Evolutionary conservation across 2,329 filamentous ascomycete species (phyloP).

Genomic region (Fusarium heterosporum): DNA sequence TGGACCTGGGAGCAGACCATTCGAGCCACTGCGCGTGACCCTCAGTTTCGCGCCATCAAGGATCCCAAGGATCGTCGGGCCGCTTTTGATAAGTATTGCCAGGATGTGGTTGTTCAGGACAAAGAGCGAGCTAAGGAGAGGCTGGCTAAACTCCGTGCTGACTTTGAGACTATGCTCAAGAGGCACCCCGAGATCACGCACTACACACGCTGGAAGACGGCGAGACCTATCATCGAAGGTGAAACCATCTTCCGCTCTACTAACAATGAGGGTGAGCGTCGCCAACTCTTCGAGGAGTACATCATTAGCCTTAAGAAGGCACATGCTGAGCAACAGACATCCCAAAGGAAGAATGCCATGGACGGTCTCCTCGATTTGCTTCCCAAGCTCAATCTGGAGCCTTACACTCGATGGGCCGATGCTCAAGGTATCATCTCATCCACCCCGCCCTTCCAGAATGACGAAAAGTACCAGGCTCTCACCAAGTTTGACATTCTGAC

Average conservation of each 20-base stretch:
- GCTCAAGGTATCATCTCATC: conserved; percentile 85
- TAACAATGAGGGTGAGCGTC: conserved; percentile 86
- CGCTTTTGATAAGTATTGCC: conserved; percentile 94
- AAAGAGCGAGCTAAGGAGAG: conserved; percentile 95
- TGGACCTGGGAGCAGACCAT: conserved; percentile 95
- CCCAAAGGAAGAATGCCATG: conserved; percentile 81
- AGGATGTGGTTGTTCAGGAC: conserved; percentile 90
- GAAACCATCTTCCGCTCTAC: conserved; percentile 96
- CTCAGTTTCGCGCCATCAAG: conserved; percentile 92
- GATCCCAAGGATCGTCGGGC: conserved; percentile 90
- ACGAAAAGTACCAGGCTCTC: conserved; percentile 87
- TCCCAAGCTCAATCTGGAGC: conserved; percentile 83
- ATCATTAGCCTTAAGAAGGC: conserved; percentile 84
- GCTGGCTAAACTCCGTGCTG: conserved; percentile 87
- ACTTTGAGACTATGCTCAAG: conserved; percentile 96
- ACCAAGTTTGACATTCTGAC: conserved; percentile 91
- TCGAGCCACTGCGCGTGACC: conserved; percentile 86
- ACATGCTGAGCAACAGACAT: conserved; percentile 79
- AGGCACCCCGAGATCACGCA: conserved; percentile 97
- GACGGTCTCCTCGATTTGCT: conserved; percentile 84
- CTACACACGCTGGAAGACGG: conserved; percentile 97
- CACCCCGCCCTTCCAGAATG: conserved; percentile 80
- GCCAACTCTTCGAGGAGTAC: conserved; percentile 94
- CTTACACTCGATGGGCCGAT: conserved; percentile 94
- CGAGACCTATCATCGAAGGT: conserved; percentile 90